Conservation (phyloP, 805 yeast genomes). For the Yarrowia sp. region DNA sequence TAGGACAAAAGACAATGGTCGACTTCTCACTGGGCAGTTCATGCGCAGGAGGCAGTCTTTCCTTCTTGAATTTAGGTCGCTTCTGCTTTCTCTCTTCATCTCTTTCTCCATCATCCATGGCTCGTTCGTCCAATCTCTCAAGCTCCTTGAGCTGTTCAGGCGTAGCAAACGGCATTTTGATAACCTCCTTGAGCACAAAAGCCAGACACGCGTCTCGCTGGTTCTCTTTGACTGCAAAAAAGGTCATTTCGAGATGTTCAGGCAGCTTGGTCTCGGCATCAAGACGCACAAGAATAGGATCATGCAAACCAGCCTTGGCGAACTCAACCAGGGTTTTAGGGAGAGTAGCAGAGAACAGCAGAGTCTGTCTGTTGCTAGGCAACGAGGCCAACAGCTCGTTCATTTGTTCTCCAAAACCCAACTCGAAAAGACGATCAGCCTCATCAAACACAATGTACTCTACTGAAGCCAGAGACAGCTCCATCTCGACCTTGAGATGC, state of each 20-base stretch:
- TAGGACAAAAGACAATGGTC: slow-evolving; percentile 92
- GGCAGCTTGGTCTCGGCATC: slow-evolving; percentile 92
- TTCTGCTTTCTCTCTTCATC: slow-evolving; percentile 38
- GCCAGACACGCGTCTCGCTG: slow-evolving; percentile 89
- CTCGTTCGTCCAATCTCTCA: slow-evolving; percentile 35
- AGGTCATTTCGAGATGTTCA: slow-evolving; percentile 87
- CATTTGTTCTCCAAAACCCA: slow-evolving; percentile 93
- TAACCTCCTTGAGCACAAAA: slow-evolving; percentile 74
- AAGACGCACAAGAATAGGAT: slow-evolving; percentile 87
- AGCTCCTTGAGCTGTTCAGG: slow-evolving; percentile 61
- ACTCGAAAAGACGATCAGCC: slow-evolving; percentile 93
- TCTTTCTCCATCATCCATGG: slow-evolving; percentile 36
- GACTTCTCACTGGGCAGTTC: slow-evolving; percentile 81
- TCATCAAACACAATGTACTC: slow-evolving; percentile 95
- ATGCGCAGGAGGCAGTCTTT: slow-evolving; percentile 71
- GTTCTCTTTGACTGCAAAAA: slow-evolving; percentile 70
- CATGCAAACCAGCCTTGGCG: slow-evolving; percentile 92
- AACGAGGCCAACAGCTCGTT: slow-evolving; percentile 82
- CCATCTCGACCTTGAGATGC: slow-evolving; percentile 96
- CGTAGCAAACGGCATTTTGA: slow-evolving; percentile 78
- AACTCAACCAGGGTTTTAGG: slow-evolving; percentile 91
- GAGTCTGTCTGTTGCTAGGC: slow-evolving; percentile 80
- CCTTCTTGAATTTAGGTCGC: slow-evolving; percentile 48
- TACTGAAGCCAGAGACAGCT: slow-evolving; percentile 71
- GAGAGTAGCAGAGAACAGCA: slow-evolving; percentile 90